Evolutionary conservation across 2,329 filamentous ascomycete genomes (phyloP), one percentile per base, ranked within the genome.

Genomic region (Fusarium pseudonygamai): DNA sequence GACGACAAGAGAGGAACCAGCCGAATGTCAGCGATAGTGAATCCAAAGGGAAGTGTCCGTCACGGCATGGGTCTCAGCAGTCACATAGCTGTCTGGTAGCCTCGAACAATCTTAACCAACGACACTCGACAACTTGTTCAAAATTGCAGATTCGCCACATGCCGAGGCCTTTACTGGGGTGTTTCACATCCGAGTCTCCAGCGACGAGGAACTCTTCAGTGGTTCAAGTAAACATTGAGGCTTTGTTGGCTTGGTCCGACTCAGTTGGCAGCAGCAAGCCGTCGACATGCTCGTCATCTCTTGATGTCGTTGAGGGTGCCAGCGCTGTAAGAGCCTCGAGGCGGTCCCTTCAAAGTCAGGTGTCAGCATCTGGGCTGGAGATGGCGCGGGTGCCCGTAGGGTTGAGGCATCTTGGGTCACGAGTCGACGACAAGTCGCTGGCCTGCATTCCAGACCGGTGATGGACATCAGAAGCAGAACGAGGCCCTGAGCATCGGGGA

Each of bases 401-500:
- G 14, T 16, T n/a, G 34, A 6, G 34, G 50, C 4, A 37, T 16
- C 6, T 39, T 53, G 11, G 24, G 15, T 14, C 26, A 55, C 9
- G 26, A n/a, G 34, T 10, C 14, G 15, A 55, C 5, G 2, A 14
- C 26, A 40, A 55, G 20, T n/a, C 15, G 3, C 6, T 22, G 11
- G 26, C 24, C 3, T 16, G 11, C 30, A 40, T n/a, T 55, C 11
- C 34, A 28, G 20, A 4, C 8, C 2, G 7, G 5, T 18, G 10
- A 1, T 20, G 7, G 14, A 0, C 20, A 28, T 39, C 10, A 18
- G 1, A 28, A 14, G 10, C 34, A 16, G 3, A 13, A 28, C 9
- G 24, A 9, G 5, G 4, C 20, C 11, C 3, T 18, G 2, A 24
- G n/a, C 4, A 11, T 24, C 9, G 24, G 5, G 2, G 0, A 9